Conservation (phyloP, 1,284 basidiomycete genomes). For the Chiua sp. region DNA sequence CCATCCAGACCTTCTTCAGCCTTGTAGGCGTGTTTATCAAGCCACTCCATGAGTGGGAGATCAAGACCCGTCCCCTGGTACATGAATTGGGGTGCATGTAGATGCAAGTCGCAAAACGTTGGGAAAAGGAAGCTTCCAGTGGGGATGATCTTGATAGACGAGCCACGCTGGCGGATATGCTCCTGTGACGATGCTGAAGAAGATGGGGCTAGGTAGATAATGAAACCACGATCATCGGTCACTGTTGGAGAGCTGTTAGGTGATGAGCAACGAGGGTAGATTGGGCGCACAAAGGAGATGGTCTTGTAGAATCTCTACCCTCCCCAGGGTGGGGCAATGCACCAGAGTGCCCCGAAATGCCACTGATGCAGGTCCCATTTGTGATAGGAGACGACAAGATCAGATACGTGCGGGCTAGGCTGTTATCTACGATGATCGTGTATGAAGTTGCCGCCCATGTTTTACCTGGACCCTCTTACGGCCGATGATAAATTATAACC, state of each 20-base stretch:
- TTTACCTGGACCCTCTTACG: background rate
- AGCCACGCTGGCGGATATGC: slow-evolving; percentile 29
- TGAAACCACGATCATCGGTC: slow-evolving; percentile 57
- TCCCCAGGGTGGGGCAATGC: slow-evolving; percentile 55
- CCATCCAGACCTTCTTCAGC: slow-evolving; percentile 78
- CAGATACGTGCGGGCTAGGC: too few relatives aligned
- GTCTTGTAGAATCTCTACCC: slow-evolving; percentile 59
- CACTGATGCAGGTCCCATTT: slow-evolving; percentile 11
- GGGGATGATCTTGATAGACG: slow-evolving; percentile 44
- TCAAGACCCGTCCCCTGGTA: slow-evolving; percentile 87
- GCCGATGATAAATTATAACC: too few relatives aligned
- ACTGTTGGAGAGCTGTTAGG: slow-evolving; percentile 41
- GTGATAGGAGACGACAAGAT: slow-evolving; percentile 3
- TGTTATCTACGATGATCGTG: background rate
- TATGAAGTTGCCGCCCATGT: too few relatives aligned
- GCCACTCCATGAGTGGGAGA: slow-evolving; percentile 84
- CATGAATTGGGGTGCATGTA: slow-evolving; percentile 87
- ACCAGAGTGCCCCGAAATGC: slow-evolving; percentile 60
- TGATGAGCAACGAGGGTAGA: background rate
- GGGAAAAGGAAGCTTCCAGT: slow-evolving; percentile 72
- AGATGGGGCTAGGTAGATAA: slow-evolving; percentile 54
- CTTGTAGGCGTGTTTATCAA: slow-evolving; percentile 77
- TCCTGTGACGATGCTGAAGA: slow-evolving; percentile 41
- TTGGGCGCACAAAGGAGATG: slow-evolving; percentile 55
- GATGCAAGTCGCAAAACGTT: slow-evolving; percentile 80